Percentiles rank a stretch among this genome's conserved stretches.
Conservation (phyloP, 2,329 filamentous ascomycete genomes). For the Hymenoscyphus linearis region DNA sequence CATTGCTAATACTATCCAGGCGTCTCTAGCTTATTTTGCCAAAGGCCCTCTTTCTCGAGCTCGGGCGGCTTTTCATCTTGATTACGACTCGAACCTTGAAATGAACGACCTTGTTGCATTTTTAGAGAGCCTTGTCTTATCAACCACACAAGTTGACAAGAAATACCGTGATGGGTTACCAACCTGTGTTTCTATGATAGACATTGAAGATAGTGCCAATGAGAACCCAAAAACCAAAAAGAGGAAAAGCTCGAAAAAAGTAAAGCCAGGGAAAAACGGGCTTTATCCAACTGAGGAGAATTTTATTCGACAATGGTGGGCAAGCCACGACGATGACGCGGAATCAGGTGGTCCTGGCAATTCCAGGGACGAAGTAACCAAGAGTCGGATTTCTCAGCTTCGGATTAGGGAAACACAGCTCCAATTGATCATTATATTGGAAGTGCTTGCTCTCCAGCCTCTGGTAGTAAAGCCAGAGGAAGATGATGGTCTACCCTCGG, state of each 20-base stretch:
- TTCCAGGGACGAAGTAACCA: slow-evolving; percentile 47
- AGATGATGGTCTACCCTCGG: slow-evolving; percentile 28
- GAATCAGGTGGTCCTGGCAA: slow-evolving; percentile 39
- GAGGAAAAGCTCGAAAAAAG: slow-evolving; percentile 55
- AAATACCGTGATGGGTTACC: slow-evolving; percentile 72
- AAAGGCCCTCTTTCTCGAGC: slow-evolving; percentile 76
- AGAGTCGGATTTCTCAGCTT: slow-evolving; percentile 58
- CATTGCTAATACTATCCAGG: slow-evolving; percentile 44
- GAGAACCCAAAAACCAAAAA: slow-evolving; percentile 37
- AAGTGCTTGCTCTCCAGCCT: slow-evolving; percentile 66
- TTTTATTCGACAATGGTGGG: slow-evolving; percentile 67
- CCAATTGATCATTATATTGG: slow-evolving; percentile 74
- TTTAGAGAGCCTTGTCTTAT: slow-evolving; percentile 62
- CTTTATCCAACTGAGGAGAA: slow-evolving; percentile 63
- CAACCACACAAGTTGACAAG: slow-evolving; percentile 65
- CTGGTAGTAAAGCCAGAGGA: slow-evolving; percentile 36
- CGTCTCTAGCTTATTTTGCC: slow-evolving; percentile 75
- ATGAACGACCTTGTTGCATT: slow-evolving; percentile 62
- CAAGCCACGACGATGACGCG: slow-evolving; percentile 49
- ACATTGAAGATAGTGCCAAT: slow-evolving; percentile 44
- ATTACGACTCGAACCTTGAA: slow-evolving; percentile 54
- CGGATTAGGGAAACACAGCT: slow-evolving; percentile 73
- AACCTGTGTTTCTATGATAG: slow-evolving; percentile 51
- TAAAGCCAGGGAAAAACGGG: slow-evolving; percentile 62
- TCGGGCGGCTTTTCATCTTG: slow-evolving; percentile 62